These are phyloP conservation scores for Botrytis elliptica DNA, from an alignment of 2,329 filamentous ascomycete genomes.

Conservation along the genomic window DNA sequence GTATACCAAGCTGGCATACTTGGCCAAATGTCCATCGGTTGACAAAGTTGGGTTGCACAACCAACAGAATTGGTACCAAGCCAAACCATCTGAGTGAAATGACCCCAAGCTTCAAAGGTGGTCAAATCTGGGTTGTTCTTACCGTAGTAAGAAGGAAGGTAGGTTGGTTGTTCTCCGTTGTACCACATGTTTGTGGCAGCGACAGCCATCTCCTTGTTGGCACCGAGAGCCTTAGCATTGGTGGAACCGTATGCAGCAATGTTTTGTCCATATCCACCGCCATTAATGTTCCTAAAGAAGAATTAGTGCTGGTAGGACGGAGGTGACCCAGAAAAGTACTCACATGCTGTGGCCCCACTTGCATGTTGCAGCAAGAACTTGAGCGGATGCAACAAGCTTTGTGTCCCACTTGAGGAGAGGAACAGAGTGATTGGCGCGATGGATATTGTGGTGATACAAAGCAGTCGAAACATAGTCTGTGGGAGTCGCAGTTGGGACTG, in stretches of 20 bases:
- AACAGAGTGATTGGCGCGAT: slow-evolving; percentile 22
- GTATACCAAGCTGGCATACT: slow-evolving; percentile 59
- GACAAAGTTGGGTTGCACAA: slow-evolving; percentile 58
- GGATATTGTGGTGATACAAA: slow-evolving; percentile 22
- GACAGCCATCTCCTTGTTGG: slow-evolving; percentile 54
- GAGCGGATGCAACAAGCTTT: slow-evolving; percentile 20
- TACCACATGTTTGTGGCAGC: slow-evolving; percentile 83
- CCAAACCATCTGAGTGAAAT: slow-evolving; percentile 75
- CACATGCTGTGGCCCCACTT: slow-evolving; percentile 55
- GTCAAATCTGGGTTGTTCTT: slow-evolving; percentile 56
- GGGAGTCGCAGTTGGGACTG: slow-evolving; percentile 21
- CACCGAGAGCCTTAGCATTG: slow-evolving; percentile 47
- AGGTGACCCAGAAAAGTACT: slow-evolving; percentile 39
- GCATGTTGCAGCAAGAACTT: slow-evolving; percentile 23
- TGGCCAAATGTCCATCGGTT: slow-evolving; percentile 44
- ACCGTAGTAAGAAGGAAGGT: slow-evolving; percentile 57
- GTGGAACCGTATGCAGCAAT: slow-evolving; percentile 63
- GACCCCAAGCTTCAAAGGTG: slow-evolving; percentile 67
- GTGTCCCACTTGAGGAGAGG: slow-evolving; percentile 17
- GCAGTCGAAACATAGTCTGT: slow-evolving; percentile 21
- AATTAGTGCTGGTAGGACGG: not conserved
- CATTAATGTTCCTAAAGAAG: slow-evolving; percentile 48
- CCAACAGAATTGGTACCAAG: slow-evolving; percentile 58
- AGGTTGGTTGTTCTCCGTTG: slow-evolving; percentile 70
- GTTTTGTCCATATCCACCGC: slow-evolving; percentile 81